Base-by-base conservation (phyloP, 108 stramenopile genomes). In the Skeletonema menzelii region DNA sequence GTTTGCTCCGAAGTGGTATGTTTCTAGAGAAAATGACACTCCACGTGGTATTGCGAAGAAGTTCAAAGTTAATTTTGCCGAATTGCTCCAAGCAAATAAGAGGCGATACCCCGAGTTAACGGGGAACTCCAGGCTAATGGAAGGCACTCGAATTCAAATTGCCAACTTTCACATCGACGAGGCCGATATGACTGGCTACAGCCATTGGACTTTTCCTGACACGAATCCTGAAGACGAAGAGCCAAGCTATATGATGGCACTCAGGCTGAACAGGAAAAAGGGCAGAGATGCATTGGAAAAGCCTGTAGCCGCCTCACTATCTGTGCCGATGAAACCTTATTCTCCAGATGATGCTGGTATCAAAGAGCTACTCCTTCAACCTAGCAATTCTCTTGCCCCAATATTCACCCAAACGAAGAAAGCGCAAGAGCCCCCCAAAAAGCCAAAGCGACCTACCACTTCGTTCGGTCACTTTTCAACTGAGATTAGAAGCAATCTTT, bases 151-250 rank as follows among this genome's bases (percentile, higher is more conserved):
- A 4, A 68, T 95, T 38, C 84, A 91, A 68, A 85, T 93, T 37
- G 88, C 89, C 44, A 77, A 88, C 59, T 83, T 94, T 32, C 80
- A 91, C 56, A 65, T 81, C 8, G 72, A 76, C 14, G 89, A 88
- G 11, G 74, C 79, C 28, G 73, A 82, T 8, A 82, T 78, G 56
- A 72, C 86, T 32, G 89, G 90, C 1, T 95, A 95, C 57, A 83
- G 87, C 56, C 95, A 95, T 58, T 95, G 95, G 95, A 88, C 89
- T 8, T 95, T 95, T 72, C 95, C 95, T 10, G 95, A 95, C 63
- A 85, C 85, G 27, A 76, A 87, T 11, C 27, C 68, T 53, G 92
- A 95, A 28, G 65, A 70, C 22, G 72, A 83, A n/a, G 92, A 91
- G 58, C 88, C 90, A 5, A 88, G 87, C 62, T 95, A 95, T 67